These are phyloP conservation scores for Aspergillus bertholletiae DNA, from an alignment of 495 filamentous ascomycete genomes.

Conservation along the genomic window DNA sequence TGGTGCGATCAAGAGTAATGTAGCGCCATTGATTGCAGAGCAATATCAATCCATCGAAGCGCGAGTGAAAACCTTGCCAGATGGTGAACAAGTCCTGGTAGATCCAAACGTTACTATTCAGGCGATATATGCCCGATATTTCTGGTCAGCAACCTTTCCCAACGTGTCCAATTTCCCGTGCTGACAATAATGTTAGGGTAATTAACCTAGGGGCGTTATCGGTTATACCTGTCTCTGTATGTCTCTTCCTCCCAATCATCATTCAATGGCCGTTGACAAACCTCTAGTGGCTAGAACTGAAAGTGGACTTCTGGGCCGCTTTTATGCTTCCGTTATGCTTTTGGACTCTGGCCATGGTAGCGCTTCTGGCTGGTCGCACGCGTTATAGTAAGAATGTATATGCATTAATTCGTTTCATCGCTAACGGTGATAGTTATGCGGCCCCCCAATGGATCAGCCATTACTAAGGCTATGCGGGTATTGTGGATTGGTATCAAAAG, in stretches of 20 bases:
- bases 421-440: conserved; percentile 23
- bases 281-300: conserved; percentile 19
- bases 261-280: too few species aligned
- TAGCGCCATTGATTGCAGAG: conserved; percentile 40
- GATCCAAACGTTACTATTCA: conserved; percentile 54
- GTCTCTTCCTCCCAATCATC: too few species aligned
- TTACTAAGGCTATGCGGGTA: conserved; percentile 35
- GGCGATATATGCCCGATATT: conserved; percentile 6
- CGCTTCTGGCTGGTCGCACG: not conserved
- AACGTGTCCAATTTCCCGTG: not conserved
- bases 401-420: not conserved
- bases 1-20: conserved; percentile 52
- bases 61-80: conserved; percentile 33
- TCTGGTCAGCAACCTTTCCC: not conserved
- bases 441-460: conserved; percentile 34
- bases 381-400: not conserved
- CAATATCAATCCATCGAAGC: conserved; percentile 36
- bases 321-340: conserved; percentile 40
- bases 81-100: conserved; percentile 57
- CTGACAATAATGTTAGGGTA: conserved; percentile 23
- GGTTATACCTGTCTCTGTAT: conserved; percentile 20
- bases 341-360: conserved; percentile 5
- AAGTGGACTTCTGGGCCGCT: conserved; percentile 58
- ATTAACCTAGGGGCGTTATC: conserved; percentile 37
- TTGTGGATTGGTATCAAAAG: conserved; percentile 10